A percentile compares a stretch with the other conserved stretches of the same genome.
Conservation (phyloP, 176 grass and related monocot genomes). For the Bromus sterilis region DNA sequence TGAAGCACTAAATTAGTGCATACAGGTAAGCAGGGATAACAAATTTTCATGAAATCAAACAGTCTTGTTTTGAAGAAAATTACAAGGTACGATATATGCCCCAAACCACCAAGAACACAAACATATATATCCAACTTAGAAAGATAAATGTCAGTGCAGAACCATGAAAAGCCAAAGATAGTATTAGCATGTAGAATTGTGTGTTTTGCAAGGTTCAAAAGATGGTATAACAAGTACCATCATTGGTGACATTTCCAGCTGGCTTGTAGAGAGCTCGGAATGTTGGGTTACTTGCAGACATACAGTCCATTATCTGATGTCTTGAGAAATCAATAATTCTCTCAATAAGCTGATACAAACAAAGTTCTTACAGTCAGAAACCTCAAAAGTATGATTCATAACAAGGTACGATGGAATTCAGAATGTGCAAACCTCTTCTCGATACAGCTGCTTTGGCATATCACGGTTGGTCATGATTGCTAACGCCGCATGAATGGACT, state of each 20-base stretch:
- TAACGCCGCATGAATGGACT: constrained; percentile 78
- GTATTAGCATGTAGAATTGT: neutral
- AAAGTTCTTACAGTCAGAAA: constrained; percentile 28
- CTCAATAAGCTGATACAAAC: constrained; percentile 76
- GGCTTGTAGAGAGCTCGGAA: constrained; percentile 75
- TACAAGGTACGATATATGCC: neutral
- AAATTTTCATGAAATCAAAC: neutral
- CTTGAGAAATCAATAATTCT: constrained; percentile 94
- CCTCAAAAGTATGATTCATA: neutral
- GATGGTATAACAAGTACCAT: constrained; percentile 38
- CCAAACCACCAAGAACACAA: neutral
- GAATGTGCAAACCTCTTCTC: constrained; percentile 65
- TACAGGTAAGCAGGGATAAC: neutral
- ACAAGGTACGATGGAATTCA: neutral
- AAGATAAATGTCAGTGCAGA: neutral
- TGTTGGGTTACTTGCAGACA: constrained; percentile 80
- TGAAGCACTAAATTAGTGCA: constrained; percentile 17
- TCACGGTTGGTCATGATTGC: constrained; percentile 81
- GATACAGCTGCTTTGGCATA: constrained; percentile 98
- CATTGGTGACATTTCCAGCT: constrained; percentile 59
- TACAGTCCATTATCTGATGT: constrained; percentile 88
- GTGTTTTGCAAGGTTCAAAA: constrained; percentile 1
- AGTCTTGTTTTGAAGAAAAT: constrained; percentile 14
- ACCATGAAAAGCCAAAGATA: neutral
- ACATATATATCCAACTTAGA: constrained; percentile 1